Percentiles rank a stretch among this genome's conserved stretches.
Evolutionary conservation across 73 alveolate genomes (phyloP).

Genomic region (Diophrys sp.): DNA sequence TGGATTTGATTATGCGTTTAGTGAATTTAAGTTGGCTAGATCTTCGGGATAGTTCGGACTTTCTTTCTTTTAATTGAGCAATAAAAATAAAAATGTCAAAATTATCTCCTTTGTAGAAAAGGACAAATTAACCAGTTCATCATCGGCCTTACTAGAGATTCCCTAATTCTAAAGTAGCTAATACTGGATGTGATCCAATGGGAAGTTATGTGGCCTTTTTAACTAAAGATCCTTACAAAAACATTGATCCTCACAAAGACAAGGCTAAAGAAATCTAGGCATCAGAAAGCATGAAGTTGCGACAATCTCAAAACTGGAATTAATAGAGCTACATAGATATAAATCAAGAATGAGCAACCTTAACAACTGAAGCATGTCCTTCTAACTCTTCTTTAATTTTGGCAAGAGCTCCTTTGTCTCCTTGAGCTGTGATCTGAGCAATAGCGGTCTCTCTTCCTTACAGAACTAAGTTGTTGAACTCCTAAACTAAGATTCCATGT

Average conservation of each 20-base stretch:
- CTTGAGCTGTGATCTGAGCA: constrained; percentile 3
- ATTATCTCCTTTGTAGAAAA: not conserved
- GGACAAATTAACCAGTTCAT: not conserved
- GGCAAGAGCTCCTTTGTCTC: constrained; percentile 1
- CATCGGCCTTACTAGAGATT: constrained; percentile 48
- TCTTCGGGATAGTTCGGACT: too few relatives aligned
- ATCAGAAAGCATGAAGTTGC: not conserved
- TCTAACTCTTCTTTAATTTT: not conserved
- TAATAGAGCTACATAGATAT: not conserved
- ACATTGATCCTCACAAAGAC: constrained; percentile 49
- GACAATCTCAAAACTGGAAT: constrained; percentile 17
- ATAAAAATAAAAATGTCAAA: not conserved
- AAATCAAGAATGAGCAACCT: not conserved
- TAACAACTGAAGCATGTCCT: not conserved
- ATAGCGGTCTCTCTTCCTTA: constrained; percentile 15
- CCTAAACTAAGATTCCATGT: constrained; percentile 8
- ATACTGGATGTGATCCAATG: constrained; percentile 75
- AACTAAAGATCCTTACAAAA: constrained; percentile 67
- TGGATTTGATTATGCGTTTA: too few relatives aligned
- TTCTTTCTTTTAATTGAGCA: not conserved
- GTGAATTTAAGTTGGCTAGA: too few relatives aligned
- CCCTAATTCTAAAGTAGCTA: constrained; percentile 42
- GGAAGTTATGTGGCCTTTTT: constrained; percentile 72
- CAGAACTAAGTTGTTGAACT: constrained; percentile 10
- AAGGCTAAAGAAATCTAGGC: constrained; percentile 10